Percentiles rank a stretch among this genome's conserved stretches.
Conservation (phyloP, 495 filamentous ascomycete genomes). For the Penicillium desertorum region DNA sequence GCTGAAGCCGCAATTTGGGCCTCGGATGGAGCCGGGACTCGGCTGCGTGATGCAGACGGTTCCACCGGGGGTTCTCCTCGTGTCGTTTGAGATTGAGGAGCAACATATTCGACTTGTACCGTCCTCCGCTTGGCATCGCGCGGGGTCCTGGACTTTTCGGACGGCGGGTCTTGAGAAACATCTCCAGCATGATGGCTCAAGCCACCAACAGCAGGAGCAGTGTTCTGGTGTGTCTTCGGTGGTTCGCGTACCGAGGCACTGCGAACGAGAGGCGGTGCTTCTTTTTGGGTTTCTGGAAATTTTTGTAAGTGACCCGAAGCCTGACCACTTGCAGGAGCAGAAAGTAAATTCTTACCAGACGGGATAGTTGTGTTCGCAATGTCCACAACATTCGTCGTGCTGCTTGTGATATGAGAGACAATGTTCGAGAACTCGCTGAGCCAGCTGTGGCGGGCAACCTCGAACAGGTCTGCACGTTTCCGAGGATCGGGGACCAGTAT, state of each 20-base stretch:
- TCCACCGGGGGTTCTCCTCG: slow-evolving; percentile 54
- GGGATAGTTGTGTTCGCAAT: slow-evolving; percentile 78
- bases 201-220: slow-evolving; percentile 60
- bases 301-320: not conserved
- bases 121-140: slow-evolving; percentile 90
- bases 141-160: slow-evolving; percentile 60
- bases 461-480: slow-evolving; percentile 93
- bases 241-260: slow-evolving; percentile 92
- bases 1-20: slow-evolving; percentile 6
- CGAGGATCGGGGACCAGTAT: slow-evolving; percentile 96
- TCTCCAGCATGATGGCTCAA: slow-evolving; percentile 73
- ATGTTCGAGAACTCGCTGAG: slow-evolving; percentile 93
- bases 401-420: slow-evolving; percentile 94
- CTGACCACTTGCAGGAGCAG: not conserved
- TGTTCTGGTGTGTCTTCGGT: slow-evolving; percentile 63
- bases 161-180: slow-evolving; percentile 65
- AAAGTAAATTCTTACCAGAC: slow-evolving; percentile 49
- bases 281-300: slow-evolving; percentile 47
- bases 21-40: slow-evolving; percentile 22
- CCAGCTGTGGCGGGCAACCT: slow-evolving; percentile 98
- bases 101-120: slow-evolving; percentile 97
- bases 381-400: slow-evolving; percentile 81
- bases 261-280: slow-evolving; percentile 67
- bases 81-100: slow-evolving; percentile 77
- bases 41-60: slow-evolving; percentile 18